These are phyloP conservation scores for Teratosphaeriaceae sp. DNA, from an alignment of 2,329 filamentous ascomycete genomes.

Conservation along the genomic window DNA sequence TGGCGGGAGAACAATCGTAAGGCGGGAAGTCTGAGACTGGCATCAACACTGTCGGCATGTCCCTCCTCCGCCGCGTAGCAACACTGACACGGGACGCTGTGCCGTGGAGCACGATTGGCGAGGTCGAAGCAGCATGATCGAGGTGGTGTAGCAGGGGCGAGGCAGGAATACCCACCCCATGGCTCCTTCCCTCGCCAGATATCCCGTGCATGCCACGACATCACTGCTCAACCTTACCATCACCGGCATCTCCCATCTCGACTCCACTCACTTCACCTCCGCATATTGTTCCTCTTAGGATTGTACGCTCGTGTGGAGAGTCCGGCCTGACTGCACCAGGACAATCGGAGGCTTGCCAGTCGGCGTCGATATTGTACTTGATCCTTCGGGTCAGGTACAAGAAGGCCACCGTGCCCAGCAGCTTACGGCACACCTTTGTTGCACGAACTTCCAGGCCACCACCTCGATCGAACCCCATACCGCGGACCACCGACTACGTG, in stretches of 20 bases:
- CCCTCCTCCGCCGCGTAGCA: not conserved
- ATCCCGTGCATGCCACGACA: not conserved
- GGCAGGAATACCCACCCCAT: no score
- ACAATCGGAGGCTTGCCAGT: slow-evolving; percentile 10
- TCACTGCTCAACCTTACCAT: not conserved
- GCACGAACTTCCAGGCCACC: slow-evolving; percentile 8
- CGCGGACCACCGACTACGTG: slow-evolving; percentile 5
- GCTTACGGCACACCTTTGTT: slow-evolving; percentile 14
- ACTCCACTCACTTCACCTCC: slow-evolving; percentile 2
- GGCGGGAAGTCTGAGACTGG: not conserved
- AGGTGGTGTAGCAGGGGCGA: no score
- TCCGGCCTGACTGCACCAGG: not conserved
- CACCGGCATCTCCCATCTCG: not conserved
- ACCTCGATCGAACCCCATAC: slow-evolving; percentile 11
- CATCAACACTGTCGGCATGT: not conserved
- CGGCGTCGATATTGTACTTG: slow-evolving; percentile 12
- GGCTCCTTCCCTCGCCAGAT: slow-evolving; percentile 1
- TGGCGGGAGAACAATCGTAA: slow-evolving; percentile 1
- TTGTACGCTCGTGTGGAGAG: slow-evolving; percentile 2
- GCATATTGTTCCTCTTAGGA: slow-evolving; percentile 4
- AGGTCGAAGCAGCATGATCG: not conserved
- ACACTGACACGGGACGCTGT: not conserved
- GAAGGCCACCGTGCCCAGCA: slow-evolving; percentile 10
- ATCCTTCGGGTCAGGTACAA: slow-evolving; percentile 12
- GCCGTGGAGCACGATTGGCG: not conserved